Percentiles rank a stretch among this genome's conserved stretches.
phyloP scores from a whole-genome alignment of 139 green algal genomes.

The Chlamydomonas schloesseri region DNA sequence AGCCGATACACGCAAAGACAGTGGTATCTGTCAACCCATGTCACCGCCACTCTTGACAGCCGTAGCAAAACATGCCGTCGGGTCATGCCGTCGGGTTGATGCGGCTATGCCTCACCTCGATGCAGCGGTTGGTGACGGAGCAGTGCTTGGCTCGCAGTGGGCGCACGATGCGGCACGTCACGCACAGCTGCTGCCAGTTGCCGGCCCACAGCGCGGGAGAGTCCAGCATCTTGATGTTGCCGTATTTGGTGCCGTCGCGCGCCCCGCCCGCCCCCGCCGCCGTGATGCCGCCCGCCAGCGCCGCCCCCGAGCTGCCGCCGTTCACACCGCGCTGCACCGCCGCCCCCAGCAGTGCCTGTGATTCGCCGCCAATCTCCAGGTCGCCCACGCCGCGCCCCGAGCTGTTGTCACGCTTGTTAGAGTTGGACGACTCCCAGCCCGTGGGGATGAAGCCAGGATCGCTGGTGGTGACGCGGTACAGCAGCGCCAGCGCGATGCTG shows the following conservation, averaged over 20 bases:
- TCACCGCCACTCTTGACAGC: too few species aligned
- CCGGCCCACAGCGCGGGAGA: constrained; percentile 88
- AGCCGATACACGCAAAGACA: neutral
- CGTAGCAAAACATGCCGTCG: too few species aligned
- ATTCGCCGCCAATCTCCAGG: too few species aligned
- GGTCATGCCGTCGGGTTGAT: too few species aligned
- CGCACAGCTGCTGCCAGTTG: constrained; percentile 92
- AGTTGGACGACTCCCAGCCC: constrained; percentile 49
- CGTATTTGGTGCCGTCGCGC: neutral
- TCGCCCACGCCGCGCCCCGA: neutral
- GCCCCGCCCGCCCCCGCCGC: neutral
- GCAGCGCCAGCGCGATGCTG: constrained; percentile 67
- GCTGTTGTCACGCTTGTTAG: constrained; percentile 31
- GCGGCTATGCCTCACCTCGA: constrained; percentile 81
- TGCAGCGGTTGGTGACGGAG: constrained; percentile 86
- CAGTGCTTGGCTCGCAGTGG: constrained; percentile 95
- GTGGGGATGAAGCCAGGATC: constrained; percentile 87
- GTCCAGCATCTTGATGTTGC: constrained; percentile 69
- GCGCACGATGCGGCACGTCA: constrained; percentile 92
- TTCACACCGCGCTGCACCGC: neutral
- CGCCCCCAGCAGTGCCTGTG: neutral
- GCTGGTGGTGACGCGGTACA: constrained; percentile 82
- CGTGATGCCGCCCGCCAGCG: neutral
- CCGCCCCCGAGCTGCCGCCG: neutral
- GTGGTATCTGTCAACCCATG: too few species aligned